Evolutionary conservation across 495 filamentous ascomycete species (phyloP).

Genomic region (Articulospora tetracladia): DNA sequence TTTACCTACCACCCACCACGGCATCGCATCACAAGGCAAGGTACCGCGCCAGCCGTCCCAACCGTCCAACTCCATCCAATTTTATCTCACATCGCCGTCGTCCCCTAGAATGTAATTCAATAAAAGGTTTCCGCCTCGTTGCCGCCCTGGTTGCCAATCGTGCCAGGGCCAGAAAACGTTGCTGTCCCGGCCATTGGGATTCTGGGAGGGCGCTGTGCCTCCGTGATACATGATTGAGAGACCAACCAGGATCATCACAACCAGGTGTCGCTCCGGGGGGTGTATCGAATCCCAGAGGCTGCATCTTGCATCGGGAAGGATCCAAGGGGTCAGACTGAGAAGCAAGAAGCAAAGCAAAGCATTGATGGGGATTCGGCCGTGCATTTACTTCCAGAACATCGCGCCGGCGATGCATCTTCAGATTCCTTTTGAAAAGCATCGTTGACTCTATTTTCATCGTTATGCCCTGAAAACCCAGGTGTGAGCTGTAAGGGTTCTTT

Average conservation of each 20-base stretch:
- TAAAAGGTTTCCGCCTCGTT: neutral
- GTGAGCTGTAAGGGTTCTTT: neutral
- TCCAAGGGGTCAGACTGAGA: neutral
- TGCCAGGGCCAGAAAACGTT: neutral
- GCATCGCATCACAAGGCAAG: neutral
- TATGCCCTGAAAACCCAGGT: neutral
- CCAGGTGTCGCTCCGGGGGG: neutral
- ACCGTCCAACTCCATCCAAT: neutral
- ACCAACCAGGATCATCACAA: neutral
- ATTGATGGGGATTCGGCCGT: neutral
- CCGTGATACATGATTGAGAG: neutral
- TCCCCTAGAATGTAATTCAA: neutral
- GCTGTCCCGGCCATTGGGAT: neutral
- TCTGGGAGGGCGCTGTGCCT: neutral
- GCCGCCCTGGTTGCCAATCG: neutral
- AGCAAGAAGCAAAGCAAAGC: neutral
- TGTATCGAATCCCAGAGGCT: too few relatives aligned
- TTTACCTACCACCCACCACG: neutral
- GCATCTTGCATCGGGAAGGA: neutral
- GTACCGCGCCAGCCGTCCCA: too few relatives aligned
- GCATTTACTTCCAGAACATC: slow-evolving; percentile 1
- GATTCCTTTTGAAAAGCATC: neutral
- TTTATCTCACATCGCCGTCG: neutral
- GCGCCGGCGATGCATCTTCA: too few relatives aligned
- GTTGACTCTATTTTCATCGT: neutral